These are phyloP conservation scores for Fusarium mundagurra DNA, from an alignment of 2,329 filamentous ascomycete genomes.

Conservation along the genomic window DNA sequence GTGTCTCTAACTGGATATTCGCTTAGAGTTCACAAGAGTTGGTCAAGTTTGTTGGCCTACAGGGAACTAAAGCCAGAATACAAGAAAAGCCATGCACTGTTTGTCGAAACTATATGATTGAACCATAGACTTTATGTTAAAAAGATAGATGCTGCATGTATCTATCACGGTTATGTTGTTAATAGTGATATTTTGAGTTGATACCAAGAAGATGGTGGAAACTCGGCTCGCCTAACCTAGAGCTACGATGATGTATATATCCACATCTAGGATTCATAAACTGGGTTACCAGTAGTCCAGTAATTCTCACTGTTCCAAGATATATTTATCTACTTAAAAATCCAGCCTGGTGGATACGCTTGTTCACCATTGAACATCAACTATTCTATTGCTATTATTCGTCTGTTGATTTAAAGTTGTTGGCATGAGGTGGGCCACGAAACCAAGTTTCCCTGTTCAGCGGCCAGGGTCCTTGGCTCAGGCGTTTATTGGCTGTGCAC, in stretches of 20 bases:
- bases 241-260: not conserved
- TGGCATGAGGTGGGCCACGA: not conserved
- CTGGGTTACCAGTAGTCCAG: no score
- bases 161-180: not conserved
- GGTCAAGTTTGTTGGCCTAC: not conserved
- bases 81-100: no score
- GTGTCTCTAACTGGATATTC: not conserved
- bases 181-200: not conserved
- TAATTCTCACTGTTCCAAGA: no score
- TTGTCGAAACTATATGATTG: not conserved
- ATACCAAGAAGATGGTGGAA: not conserved
- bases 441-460: not conserved
- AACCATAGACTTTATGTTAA: fast-evolving
- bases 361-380: not conserved
- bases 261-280: not conserved
- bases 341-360: fast-evolving
- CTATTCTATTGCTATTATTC: not conserved
- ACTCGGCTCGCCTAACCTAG: not conserved
- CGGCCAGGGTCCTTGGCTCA: not conserved
- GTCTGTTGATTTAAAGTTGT: not conserved
- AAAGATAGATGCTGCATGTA: no score
- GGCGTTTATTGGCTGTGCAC: not conserved
- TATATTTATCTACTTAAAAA: no score
- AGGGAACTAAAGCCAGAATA: no score
- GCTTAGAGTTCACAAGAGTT: not conserved